Base-by-base conservation (phyloP, 1,284 basidiomycete species). In the Trichosporon sp. region DNA sequence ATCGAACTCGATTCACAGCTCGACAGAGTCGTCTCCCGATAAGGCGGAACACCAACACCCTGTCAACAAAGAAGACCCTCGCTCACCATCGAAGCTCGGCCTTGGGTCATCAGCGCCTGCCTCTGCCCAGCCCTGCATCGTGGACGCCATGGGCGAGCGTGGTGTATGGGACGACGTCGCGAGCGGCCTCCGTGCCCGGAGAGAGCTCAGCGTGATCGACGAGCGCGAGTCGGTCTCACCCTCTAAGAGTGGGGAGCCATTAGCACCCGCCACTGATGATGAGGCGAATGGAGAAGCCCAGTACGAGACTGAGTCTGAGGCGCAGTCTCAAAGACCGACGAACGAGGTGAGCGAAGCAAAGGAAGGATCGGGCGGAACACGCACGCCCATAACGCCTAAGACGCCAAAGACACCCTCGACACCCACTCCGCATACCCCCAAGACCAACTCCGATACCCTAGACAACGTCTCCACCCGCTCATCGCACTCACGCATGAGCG, bases 131-230 rank as follows among this genome's bases (percentile, higher is more conserved):
- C 72, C 73, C 2, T 72, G 71, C 3, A 68, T 66, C 38, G 73
- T 78, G 31, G 81, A 79, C 3, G 73, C 75, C 35, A 69, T 76
- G 37, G 79, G 75, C 12, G 78, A 75, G 75, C 59, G 76, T n/a
- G 74, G 76, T 7, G 71, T 69, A 6, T 76, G 75, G 56, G 75
- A 70, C 35, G 74, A 73, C 77, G 76, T 40, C 73, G 77, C 73
- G 68, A 59, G 48, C 32, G 61, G 51, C 1, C 32, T 54, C 19
- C 68, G 72, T 63, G 79, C 79, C 11, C 76, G 76, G 68, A 74
- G 81, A 66, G 81, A 81, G 68, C 68, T 84, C 70, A 83, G 80
- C 64, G 79, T 84, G 10, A 84, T 84, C 63, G 82, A 82, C 11
- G 82, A 84, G 72, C 68, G 72, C 21, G 78, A 78, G 46, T 35